A percentile compares a stretch with the other conserved stretches of the same genome.
These are phyloP conservation scores for Botrytis sinoallii DNA, from an alignment of 2,329 filamentous ascomycete genomes.

Conservation along the genomic window DNA sequence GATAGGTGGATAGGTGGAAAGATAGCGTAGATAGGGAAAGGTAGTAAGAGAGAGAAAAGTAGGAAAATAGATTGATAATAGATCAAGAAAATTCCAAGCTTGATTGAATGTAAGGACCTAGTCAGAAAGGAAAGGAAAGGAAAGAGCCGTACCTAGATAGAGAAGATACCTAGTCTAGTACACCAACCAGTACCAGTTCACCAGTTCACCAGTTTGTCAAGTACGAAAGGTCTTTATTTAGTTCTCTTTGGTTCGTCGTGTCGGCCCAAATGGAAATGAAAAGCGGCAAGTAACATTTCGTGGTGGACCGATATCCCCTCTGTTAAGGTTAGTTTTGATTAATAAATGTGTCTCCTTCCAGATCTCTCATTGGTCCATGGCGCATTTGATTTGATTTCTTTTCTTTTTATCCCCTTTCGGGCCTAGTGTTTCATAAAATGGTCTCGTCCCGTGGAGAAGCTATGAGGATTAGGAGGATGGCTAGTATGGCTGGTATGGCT, in stretches of 20 bases:
- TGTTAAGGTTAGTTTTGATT: not conserved
- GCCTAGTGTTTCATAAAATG: not conserved
- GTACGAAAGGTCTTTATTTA: too few species aligned
- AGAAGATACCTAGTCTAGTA: too few species aligned
- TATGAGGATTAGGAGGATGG: not conserved
- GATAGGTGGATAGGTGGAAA: not conserved
- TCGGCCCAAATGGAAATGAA: not conserved
- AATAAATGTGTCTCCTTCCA: not conserved
- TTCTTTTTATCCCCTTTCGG: not conserved
- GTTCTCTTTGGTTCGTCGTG: not conserved
- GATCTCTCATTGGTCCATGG: not conserved
- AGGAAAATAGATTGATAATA: not conserved
- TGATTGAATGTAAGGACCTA: too few species aligned
- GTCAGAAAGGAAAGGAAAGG: too few species aligned
- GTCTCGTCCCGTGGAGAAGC: not conserved
- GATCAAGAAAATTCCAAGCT: too few species aligned
- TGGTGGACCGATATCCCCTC: not conserved
- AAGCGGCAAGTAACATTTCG: not conserved
- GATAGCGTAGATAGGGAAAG: not conserved
- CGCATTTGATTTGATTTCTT: not conserved
- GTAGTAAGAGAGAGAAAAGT: not conserved
- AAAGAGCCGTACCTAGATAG: too few species aligned
- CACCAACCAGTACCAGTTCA: too few species aligned
- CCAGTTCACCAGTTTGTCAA: too few species aligned
- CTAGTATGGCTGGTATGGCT: too few species aligned